phyloP scores from a whole-genome alignment of 768 basidiomycete genomes.

The Leucosporidium yakuticum region DNA sequence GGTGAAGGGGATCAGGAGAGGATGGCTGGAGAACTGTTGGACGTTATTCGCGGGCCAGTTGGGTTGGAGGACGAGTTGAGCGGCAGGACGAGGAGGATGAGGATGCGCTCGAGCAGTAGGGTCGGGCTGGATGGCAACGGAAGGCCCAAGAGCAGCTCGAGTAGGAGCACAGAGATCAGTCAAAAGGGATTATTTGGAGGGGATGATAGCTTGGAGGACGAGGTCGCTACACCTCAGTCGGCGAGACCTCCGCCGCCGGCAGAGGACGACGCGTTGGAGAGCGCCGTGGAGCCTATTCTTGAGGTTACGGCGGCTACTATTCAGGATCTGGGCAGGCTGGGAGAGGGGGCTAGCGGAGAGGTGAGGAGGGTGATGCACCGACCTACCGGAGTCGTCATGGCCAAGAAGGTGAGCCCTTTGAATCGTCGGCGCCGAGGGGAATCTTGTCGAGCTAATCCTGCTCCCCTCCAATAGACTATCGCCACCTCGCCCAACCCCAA shows the following conservation, averaged over 20 bases:
- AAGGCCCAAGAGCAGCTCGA: slow-evolving; percentile 8
- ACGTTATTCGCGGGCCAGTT: slow-evolving; percentile 27
- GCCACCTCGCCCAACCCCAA: slow-evolving; percentile 83
- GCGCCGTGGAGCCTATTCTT: slow-evolving; percentile 7
- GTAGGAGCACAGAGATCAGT: background rate
- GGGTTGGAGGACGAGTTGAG: slow-evolving; percentile 33
- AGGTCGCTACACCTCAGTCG: background rate
- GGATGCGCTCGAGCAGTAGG: slow-evolving; percentile 16
- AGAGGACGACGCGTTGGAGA: slow-evolving; percentile 7
- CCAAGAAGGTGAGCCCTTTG: slow-evolving; percentile 59
- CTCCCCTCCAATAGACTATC: slow-evolving; percentile 52
- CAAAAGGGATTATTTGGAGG: background rate
- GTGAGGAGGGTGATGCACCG: slow-evolving; percentile 88
- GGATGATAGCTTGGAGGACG: background rate
- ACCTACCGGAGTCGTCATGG: slow-evolving; percentile 72
- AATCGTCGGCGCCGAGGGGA: too few species aligned
- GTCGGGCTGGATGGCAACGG: background rate
- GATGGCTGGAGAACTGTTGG: slow-evolving; percentile 27
- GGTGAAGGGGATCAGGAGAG: slow-evolving; percentile 26
- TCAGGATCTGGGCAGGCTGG: slow-evolving; percentile 70
- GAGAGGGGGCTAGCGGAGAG: slow-evolving; percentile 93
- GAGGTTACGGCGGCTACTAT: slow-evolving; percentile 47
- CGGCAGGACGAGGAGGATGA: slow-evolving; percentile 22
- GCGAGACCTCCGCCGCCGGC: background rate
- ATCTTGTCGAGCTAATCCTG: background rate